These are phyloP conservation scores for Amaranthus palmeri DNA, from an alignment of 148 eudicot species.

Conservation along the genomic window DNA sequence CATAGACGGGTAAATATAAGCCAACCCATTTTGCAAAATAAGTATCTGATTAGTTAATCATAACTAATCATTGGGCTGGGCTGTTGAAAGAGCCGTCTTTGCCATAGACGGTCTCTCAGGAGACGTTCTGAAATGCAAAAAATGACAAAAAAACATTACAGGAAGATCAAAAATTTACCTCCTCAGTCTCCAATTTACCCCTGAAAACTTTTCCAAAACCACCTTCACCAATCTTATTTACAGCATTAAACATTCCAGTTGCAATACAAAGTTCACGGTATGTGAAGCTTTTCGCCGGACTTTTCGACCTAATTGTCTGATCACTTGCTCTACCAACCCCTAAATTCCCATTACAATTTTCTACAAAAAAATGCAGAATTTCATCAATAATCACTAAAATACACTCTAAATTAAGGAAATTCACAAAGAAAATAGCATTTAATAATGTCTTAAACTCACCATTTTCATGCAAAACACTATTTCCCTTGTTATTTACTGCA, in stretches of 20 bases:
- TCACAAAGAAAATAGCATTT: too few species aligned
- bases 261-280: slow-evolving; percentile 42
- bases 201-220: slow-evolving; percentile 69
- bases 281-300: slow-evolving; percentile 38
- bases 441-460: slow-evolving; percentile 22
- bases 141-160: neutral
- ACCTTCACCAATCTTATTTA: slow-evolving; percentile 65
- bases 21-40: too few species aligned
- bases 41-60: too few species aligned
- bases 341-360: slow-evolving; percentile 19
- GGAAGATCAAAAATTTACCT: slow-evolving; percentile 22
- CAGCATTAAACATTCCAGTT: slow-evolving; percentile 34
- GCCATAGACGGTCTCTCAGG: too few species aligned
- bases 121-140: too few species aligned
- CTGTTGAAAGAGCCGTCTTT: too few species aligned
- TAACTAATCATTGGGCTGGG: too few species aligned
- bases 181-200: slow-evolving; percentile 37
- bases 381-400: neutral
- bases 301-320: slow-evolving; percentile 13
- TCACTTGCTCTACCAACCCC: slow-evolving; percentile 24
- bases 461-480: slow-evolving; percentile 17
- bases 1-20: too few species aligned
- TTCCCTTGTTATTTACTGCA: slow-evolving; percentile 23
- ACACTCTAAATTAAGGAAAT: too few species aligned
- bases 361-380: slow-evolving; percentile 23